Conservation (phyloP, 352 stramenopile genomes). For the Pythium periplocum region DNA sequence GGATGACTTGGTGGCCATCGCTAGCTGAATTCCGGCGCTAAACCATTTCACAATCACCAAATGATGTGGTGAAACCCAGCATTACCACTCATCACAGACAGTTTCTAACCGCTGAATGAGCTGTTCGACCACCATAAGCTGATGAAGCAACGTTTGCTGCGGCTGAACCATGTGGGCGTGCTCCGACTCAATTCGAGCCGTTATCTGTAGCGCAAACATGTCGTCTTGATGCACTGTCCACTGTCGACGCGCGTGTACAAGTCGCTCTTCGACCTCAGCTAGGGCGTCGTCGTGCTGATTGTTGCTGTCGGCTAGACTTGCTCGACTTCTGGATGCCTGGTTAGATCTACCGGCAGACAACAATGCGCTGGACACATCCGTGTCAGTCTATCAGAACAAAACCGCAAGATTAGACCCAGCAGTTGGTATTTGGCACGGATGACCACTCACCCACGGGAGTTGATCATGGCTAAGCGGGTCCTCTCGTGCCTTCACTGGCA, state of each 20-base stretch:
- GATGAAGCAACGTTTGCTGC: not conserved
- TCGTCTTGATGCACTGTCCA: slow-evolving; percentile 14
- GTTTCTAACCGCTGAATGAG: not conserved
- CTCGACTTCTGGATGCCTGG: too few relatives aligned
- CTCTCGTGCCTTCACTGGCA: slow-evolving; percentile 11
- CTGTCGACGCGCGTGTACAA: slow-evolving; percentile 3
- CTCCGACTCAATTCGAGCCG: not conserved
- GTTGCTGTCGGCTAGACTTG: not conserved
- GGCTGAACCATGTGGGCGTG: not conserved
- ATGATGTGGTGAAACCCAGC: not conserved
- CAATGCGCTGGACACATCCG: not conserved
- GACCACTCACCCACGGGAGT: too few relatives aligned
- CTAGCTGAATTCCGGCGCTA: too few relatives aligned
- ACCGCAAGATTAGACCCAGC: not conserved
- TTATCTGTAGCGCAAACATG: not conserved
- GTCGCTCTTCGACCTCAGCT: slow-evolving; percentile 1
- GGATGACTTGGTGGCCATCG: too few relatives aligned
- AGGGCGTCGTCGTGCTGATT: slow-evolving; percentile 16
- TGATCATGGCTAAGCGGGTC: slow-evolving; percentile 6
- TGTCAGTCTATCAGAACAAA: not conserved
- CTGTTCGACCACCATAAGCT: not conserved
- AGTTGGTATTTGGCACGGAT: not conserved
- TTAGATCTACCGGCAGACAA: not conserved
- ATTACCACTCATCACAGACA: not conserved
- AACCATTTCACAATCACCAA: not conserved